Evolutionary conservation across 495 filamentous ascomycete genomes (phyloP), one percentile per base, ranked within the genome.

Genomic region (Xylaria scruposa): DNA sequence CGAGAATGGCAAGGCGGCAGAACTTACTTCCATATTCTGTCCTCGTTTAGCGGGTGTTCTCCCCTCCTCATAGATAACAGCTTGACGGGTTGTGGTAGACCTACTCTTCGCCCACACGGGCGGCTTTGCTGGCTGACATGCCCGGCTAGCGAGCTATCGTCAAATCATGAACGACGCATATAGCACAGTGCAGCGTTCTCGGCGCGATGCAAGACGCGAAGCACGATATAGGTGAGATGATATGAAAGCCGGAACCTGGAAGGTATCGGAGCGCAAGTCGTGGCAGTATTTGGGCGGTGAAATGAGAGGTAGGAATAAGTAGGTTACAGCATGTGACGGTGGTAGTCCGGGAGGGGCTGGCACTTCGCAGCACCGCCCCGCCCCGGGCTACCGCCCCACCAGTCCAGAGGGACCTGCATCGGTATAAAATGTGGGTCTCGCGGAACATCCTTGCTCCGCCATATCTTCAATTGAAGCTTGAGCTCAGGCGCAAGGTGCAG

Each of bases 11-110:
- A 19, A 47, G 46, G 53, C 12, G 40, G n/a, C 29, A 15, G 60
- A n/a, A 88, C 94, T 90, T 88, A 97, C 94, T 99, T 99, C 96
- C 96, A 99, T 73, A 97, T 91, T 82, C 96, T 99, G 76, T 72
- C 17, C 10, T 68, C 54, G 65, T 65, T 78, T 77, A 79, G 76
- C 84, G 78, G 78, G 44, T 24, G 51, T 19, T 10, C 21, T 9
- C 38, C 33, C 21, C 46, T 42, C 38, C 33, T 70, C 44, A 49
- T 64, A 17, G 29, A 17, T 56, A 40, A 31, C 29, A 56, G 54
- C 19, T 7, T n/a, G 9, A 42, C 29, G 59, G 58, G 36, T 64
- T 40, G 36, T 70, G 59, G n/a, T 31, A 46, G 42, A 87, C 94
- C 86, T 89, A 98, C 96, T 99, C 97, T 91, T 99, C 96, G 79